Evolutionary conservation across 768 basidiomycete species (phyloP), one percentile per base, ranked within the genome.

Genomic region (Lentinula edodes): DNA sequence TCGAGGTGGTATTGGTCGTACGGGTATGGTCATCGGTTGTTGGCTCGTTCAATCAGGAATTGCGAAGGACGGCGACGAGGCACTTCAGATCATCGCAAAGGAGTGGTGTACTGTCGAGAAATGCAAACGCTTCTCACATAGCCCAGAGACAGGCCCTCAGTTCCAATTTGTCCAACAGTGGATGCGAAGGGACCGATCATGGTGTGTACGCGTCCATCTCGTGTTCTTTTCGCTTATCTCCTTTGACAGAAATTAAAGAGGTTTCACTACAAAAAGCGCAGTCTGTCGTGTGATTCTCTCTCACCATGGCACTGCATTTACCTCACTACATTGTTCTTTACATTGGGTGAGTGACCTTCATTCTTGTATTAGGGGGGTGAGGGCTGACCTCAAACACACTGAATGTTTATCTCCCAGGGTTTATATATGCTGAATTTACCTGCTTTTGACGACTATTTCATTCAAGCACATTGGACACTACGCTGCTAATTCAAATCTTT

Each of bases 61-160:
- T 58, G 89, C 85, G 52, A 76, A 75, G 68, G 80, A 85, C 65
- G 89, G 89, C 13, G 78, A 77, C 60, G 85, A 87, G 62, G 89
- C 89, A 6, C 72, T 91, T 39, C 70, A 74, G 13, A 81, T 87
- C 53, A 86, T 91, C 64, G 88, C 83, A 18, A 67, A 78, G 61
- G 83, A 89, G 65, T 92, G 90, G 90, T 80, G 83, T 68, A 81
- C 78, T 2, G 90, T 92, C 53, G 89, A 88, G 73, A 92, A 92
- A 76, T 90, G 81, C 76, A 83, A 79, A 51, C 79, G 87, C 8
- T 91, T 85, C 72, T 88, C 88, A 0, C 82, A 87, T 69, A 88
- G 87, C 68, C 90, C 90, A 15, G 90, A 91, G 74, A 91, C 90
- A 2, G 89, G 90, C 16, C 79, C 86, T 1, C 90, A 91, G 71